These are phyloP conservation scores for Colletotrichum magnum DNA, from an alignment of 2,329 filamentous ascomycete genomes.

Conservation along the genomic window DNA sequence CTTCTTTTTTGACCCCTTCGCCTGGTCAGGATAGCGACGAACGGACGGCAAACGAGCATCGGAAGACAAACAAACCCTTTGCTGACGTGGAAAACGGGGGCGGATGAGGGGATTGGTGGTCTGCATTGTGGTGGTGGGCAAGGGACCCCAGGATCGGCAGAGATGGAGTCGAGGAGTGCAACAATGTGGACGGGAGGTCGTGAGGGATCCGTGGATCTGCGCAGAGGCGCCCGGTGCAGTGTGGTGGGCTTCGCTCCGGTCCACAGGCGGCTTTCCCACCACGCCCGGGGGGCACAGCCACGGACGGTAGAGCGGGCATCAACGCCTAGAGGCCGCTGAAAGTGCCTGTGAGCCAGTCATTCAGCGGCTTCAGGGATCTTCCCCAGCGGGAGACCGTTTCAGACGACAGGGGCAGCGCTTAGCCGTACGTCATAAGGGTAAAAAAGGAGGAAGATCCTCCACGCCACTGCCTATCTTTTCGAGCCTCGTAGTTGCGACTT, in stretches of 20 bases:
- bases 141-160: not conserved
- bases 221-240: not conserved
- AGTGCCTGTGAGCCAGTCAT: slow-evolving; percentile 23
- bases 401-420: slow-evolving; percentile 37
- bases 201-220: slow-evolving; percentile 4
- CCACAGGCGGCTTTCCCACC: slow-evolving; percentile 3
- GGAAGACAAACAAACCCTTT: not conserved
- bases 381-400: slow-evolving; percentile 34
- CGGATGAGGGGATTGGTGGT: not conserved
- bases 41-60: not conserved
- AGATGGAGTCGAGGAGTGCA: not conserved
- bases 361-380: slow-evolving; percentile 27
- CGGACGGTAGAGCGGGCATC: slow-evolving; percentile 13
- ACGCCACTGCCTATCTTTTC: not conserved
- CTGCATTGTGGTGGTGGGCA: slow-evolving; percentile 6
- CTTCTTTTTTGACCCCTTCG: not conserved
- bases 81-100: not conserved
- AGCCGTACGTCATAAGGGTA: slow-evolving; percentile 34
- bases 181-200: not conserved
- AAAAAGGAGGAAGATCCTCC: slow-evolving; percentile 12
- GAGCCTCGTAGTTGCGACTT: not conserved
- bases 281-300: slow-evolving; percentile 30
- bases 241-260: slow-evolving; percentile 5
- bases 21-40: not conserved
- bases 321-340: slow-evolving; percentile 4